These are phyloP conservation scores for Rhodotorula mucilaginosa DNA, from an alignment of 1,284 basidiomycete species.

Conservation along the genomic window DNA sequence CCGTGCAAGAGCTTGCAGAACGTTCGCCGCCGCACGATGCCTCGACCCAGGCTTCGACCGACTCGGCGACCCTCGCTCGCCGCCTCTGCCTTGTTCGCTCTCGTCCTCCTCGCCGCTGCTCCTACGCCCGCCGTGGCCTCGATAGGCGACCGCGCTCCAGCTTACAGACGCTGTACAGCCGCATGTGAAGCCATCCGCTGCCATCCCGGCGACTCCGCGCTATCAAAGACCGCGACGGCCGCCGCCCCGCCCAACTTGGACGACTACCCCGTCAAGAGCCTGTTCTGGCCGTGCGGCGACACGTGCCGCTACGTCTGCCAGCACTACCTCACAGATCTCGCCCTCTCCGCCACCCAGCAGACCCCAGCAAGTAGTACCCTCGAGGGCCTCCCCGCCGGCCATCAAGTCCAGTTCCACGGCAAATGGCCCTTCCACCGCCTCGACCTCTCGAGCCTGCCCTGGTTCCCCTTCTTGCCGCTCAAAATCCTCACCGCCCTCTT, in stretches of 20 bases:
- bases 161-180: conserved; percentile 59
- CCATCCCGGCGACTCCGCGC: too few relatives aligned
- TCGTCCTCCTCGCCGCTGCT: background rate
- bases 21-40: background rate
- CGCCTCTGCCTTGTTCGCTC: background rate
- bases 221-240: background rate
- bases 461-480: conserved; percentile 11
- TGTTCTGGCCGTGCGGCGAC: conserved; percentile 70
- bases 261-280: conserved; percentile 40
- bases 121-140: conserved; percentile 2
- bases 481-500: conserved; percentile 49
- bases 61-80: too few relatives aligned
- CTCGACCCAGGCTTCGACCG: background rate
- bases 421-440: conserved; percentile 89
- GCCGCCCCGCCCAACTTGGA: conserved; percentile 51
- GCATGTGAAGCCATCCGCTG: conserved; percentile 46
- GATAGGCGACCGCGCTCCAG: conserved; percentile 59
- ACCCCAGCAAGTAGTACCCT: conserved; percentile 8
- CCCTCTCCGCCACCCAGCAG: conserved; percentile 49
- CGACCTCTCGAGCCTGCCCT: background rate
- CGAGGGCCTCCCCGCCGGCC: conserved; percentile 41
- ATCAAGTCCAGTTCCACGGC: conserved; percentile 72
- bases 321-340: conserved; percentile 71
- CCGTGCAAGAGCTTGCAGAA: too few relatives aligned
- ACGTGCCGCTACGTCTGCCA: conserved; percentile 89